These are phyloP conservation scores for Picea glauca DNA, from an alignment of 75 land plant species.

Conservation along the genomic window DNA sequence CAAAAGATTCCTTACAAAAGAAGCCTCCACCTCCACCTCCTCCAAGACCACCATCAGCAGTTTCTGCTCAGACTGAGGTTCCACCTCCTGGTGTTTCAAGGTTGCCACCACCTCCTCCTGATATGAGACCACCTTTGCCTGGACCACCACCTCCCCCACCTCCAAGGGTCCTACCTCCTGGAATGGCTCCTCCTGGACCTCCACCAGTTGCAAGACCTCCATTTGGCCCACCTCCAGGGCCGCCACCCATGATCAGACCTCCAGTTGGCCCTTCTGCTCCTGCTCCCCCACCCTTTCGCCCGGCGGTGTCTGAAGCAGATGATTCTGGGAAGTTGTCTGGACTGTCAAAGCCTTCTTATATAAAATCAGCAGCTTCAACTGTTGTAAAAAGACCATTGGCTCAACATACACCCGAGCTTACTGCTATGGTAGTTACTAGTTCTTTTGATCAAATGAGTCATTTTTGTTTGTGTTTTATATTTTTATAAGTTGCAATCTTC, in stretches of 20 bases:
- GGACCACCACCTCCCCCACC: constrained; percentile 72
- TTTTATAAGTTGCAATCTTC: background rate
- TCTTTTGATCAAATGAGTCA: too few species aligned
- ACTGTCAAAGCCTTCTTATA: constrained; percentile 79
- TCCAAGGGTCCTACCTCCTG: constrained; percentile 40
- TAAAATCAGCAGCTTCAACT: constrained; percentile 96
- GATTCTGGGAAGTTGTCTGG: constrained; percentile 23
- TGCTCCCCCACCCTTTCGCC: constrained; percentile 48
- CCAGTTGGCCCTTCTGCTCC: constrained; percentile 22
- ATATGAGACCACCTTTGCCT: constrained; percentile 17
- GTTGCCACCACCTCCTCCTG: constrained; percentile 43
- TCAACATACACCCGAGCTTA: constrained; percentile 97
- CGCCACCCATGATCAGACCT: constrained; percentile 59
- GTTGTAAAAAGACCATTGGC: constrained; percentile 97
- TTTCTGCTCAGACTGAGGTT: constrained; percentile 53
- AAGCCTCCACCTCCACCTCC: constrained; percentile 69
- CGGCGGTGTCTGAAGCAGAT: constrained; percentile 35
- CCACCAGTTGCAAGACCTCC: constrained; percentile 64
- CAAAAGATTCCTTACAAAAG: constrained; percentile 32
- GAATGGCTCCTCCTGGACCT: constrained; percentile 48
- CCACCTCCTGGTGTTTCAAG: constrained; percentile 72
- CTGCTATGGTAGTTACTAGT: constrained; percentile 70
- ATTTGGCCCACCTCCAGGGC: constrained; percentile 78
- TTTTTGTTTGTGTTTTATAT: background rate
- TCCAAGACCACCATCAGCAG: constrained; percentile 26